phyloP scores from a whole-genome alignment of 208 protist species.

The Eutreptiella sp. region DNA sequence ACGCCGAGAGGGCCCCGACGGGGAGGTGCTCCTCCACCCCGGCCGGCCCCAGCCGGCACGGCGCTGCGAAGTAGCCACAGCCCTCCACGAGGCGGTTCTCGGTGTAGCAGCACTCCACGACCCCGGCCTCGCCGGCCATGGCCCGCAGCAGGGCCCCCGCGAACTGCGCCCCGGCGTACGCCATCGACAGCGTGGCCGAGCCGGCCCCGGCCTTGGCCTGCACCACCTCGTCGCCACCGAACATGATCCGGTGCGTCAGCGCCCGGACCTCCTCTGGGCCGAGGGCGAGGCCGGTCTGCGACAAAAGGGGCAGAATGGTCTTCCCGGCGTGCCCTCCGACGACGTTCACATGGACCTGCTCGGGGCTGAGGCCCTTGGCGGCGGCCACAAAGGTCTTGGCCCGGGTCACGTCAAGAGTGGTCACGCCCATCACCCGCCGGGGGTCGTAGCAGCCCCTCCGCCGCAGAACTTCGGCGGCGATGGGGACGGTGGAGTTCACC shows the following conservation, averaged over 20 bases:
- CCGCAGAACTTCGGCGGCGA: conserved; percentile 81
- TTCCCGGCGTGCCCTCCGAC: conserved; percentile 89
- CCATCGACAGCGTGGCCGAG: conserved; percentile 21
- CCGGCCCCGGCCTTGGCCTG: conserved; percentile 52
- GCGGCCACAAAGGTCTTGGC: conserved; percentile 76
- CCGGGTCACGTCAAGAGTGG: conserved; percentile 81
- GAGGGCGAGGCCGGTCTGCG: conserved; percentile 26
- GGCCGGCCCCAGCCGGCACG: conserved; percentile 59
- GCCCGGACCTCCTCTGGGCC: conserved; percentile 32
- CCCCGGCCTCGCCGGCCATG: conserved; percentile 50
- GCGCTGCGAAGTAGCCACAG: conserved; percentile 61
- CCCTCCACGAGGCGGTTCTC: conserved; percentile 51
- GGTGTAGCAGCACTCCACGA: conserved; percentile 60
- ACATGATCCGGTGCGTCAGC: conserved; percentile 52
- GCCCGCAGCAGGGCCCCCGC: conserved; percentile 53
- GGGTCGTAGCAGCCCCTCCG: conserved; percentile 78
- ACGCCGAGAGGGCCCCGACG: conserved; percentile 46
- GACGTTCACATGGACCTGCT: conserved; percentile 74
- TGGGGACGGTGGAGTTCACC: conserved; percentile 91
- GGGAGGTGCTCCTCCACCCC: conserved; percentile 55
- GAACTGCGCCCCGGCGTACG: conserved; percentile 21
- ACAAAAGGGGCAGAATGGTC: conserved; percentile 84
- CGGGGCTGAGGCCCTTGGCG: conserved; percentile 20
- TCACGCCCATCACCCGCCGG: conserved; percentile 76
- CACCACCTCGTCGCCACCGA: conserved; percentile 60